Percentiles rank a stretch among this genome's conserved stretches.
Evolutionary conservation across 805 yeast species (phyloP).

Genomic region (Candida dendrica): DNA sequence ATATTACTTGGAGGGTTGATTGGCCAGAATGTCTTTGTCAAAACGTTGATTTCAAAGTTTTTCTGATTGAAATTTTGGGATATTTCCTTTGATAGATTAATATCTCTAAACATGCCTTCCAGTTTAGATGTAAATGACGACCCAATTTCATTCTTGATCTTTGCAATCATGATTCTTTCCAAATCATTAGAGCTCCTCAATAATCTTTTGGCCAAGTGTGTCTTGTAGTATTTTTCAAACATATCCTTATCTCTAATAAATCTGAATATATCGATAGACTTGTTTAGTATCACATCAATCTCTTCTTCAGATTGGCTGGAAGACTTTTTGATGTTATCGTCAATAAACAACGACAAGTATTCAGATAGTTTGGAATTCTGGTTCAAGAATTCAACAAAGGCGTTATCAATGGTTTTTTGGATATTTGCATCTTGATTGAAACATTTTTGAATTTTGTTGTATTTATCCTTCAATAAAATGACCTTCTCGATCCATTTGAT

Average conservation of each 20-base stretch:
- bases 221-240: slow-evolving; percentile 79
- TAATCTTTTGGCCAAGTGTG: slow-evolving; percentile 78
- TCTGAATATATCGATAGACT: slow-evolving; percentile 55
- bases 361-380: slow-evolving; percentile 41
- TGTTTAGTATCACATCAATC: slow-evolving; percentile 38
- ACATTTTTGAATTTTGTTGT: slow-evolving; percentile 37
- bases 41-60: slow-evolving; percentile 41
- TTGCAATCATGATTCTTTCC: slow-evolving; percentile 62
- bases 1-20: slow-evolving; percentile 28
- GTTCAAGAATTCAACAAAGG: slow-evolving; percentile 59
- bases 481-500: slow-evolving; percentile 61
- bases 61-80: slow-evolving; percentile 33
- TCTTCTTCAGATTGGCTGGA: slow-evolving; percentile 39
- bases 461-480: slow-evolving; percentile 42
- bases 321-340: slow-evolving; percentile 46
- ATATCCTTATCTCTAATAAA: slow-evolving; percentile 76
- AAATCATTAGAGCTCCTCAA: slow-evolving; percentile 48
- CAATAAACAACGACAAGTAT: slow-evolving; percentile 49
- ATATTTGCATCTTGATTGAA: slow-evolving; percentile 41
- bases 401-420: slow-evolving; percentile 48
- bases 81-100: slow-evolving; percentile 47
- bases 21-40: slow-evolving; percentile 68
- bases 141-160: slow-evolving; percentile 71
- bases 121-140: slow-evolving; percentile 70
- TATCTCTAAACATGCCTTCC: slow-evolving; percentile 83